Conservation (phyloP, 345 rosid genomes). For the Iberis pinnata region DNA sequence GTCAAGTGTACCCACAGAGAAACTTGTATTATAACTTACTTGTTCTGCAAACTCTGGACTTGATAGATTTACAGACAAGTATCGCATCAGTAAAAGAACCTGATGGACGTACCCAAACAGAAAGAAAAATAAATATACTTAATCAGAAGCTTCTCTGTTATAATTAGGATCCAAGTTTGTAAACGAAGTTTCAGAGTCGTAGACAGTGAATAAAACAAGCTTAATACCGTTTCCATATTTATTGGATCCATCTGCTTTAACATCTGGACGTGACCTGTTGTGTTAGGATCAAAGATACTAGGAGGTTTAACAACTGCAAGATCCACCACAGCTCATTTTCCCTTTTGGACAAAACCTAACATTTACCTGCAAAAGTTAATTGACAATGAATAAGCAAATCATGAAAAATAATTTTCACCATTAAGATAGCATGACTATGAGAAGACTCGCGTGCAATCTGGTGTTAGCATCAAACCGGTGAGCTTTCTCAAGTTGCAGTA, state of each 20-base stretch:
- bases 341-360: too few species aligned
- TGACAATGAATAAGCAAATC: too few species aligned
- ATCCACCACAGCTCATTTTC: too few species aligned
- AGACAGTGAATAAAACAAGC: not conserved
- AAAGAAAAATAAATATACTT: not conserved
- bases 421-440: too few species aligned
- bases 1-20: slow-evolving; percentile 1
- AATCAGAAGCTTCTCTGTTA: slow-evolving; percentile 3
- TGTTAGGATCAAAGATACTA: slow-evolving; percentile 73
- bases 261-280: slow-evolving; percentile 55
- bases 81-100: slow-evolving; percentile 72
- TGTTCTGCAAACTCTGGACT: slow-evolving; percentile 76
- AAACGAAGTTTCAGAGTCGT: not conserved
- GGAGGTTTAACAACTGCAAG: too few species aligned
- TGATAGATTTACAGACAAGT: slow-evolving; percentile 61
- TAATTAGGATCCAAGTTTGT: slow-evolving; percentile 5
- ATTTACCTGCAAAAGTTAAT: too few species aligned
- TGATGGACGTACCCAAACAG: too few species aligned
- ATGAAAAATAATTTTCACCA: too few species aligned
- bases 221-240: slow-evolving; percentile 65
- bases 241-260: slow-evolving; percentile 88
- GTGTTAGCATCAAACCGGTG: too few species aligned
- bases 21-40: slow-evolving; percentile 31
- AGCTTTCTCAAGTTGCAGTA: too few species aligned
- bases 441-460: too few species aligned